A percentile compares a stretch with the other conserved stretches of the same genome.
phyloP scores from a whole-genome alignment of 2,329 filamentous ascomycete genomes.

The Colletotrichum aenigma region DNA sequence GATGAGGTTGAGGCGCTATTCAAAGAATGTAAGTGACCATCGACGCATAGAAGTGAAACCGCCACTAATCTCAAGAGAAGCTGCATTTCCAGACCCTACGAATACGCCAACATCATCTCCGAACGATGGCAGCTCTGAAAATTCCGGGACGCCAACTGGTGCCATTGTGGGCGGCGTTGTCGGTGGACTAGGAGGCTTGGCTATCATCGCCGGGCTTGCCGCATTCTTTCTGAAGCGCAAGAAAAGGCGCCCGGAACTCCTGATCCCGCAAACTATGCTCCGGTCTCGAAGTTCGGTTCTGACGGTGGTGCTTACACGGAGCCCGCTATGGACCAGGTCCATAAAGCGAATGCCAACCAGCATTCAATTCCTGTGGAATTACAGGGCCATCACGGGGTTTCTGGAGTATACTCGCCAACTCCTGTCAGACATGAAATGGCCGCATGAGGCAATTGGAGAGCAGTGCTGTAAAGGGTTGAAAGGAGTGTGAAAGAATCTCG shows the following conservation, averaged over 20 bases:
- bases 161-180: not conserved
- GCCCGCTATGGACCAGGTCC: not conserved
- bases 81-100: not conserved
- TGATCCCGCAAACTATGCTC: not conserved
- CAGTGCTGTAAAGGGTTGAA: no score
- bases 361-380: not conserved
- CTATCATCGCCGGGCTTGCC: not conserved
- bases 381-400: not conserved
- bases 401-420: not conserved
- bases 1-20: not conserved
- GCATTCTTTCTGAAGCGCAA: not conserved
- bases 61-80: not conserved
- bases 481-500: no score
- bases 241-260: not conserved
- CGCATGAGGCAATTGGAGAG: not conserved
- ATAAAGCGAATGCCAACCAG: not conserved
- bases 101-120: not conserved
- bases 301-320: not conserved
- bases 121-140: not conserved
- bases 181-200: not conserved
- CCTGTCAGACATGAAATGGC: not conserved
- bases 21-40: not conserved
- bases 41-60: rapidly evolving
- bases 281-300: not conserved
- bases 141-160: not conserved